Evolutionary conservation across 1,284 basidiomycete species (phyloP), one percentile per base, ranked within the genome.

Genomic region (Retiboletus fuscus): DNA sequence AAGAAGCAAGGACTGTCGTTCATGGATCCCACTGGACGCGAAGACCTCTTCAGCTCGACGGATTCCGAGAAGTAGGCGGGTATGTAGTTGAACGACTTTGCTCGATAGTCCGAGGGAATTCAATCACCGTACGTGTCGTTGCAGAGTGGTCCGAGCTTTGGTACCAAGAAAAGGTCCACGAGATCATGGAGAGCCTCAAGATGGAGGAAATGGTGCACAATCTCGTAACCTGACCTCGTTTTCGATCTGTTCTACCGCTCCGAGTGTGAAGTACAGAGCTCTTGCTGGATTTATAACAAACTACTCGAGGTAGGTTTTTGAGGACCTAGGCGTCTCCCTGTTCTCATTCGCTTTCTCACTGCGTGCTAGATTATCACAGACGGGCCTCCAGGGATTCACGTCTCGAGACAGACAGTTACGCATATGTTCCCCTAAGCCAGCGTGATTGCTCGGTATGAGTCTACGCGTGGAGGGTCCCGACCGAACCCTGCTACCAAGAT

Each of bases 361-460:
- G 11, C 13, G 11, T 43, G 15, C 10, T 43, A 76, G 76, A 76
- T 76, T 18, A 20, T 73, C 20, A 65, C 70, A 34, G 57, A 75
- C 83, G n/a, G n/a, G n/a, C n/a, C n/a, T n/a, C n/a, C n/a, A n/a
- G n/a, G n/a, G n/a, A n/a, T n/a, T n/a, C n/a, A n/a, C n/a, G n/a
- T n/a, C n/a, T n/a, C n/a, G n/a, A n/a, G n/a, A n/a, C n/a, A n/a
- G n/a, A n/a, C n/a, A n/a, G n/a, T n/a, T n/a, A n/a, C n/a, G n/a
- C n/a, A n/a, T n/a, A n/a, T n/a, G n/a, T n/a, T n/a, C n/a, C n/a
- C n/a, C n/a, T n/a, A n/a, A n/a, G n/a, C 87, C 77, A 86, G 85
- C 41, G 85, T 92, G 77, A 85, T 91, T 62, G 87, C 82, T 16
- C 82, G 82, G 43, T 84, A 89, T 76, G 76, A 76, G 55, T 75